Evolutionary conservation across 2,329 filamentous ascomycete genomes (phyloP).

Genomic region (Venturia nashicola): DNA sequence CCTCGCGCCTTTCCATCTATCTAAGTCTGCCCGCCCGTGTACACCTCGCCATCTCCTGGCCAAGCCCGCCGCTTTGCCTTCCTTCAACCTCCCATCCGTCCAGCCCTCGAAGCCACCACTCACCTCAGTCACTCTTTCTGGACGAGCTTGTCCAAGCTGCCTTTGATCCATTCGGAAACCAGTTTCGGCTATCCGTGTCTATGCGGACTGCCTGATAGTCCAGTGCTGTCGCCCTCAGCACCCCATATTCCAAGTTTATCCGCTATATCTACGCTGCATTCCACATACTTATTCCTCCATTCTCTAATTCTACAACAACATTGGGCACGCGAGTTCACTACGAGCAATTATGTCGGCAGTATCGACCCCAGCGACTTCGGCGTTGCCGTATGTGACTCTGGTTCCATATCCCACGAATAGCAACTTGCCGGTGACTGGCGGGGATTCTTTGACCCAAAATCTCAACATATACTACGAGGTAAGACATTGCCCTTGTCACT

Average conservation of each 20-base stretch:
- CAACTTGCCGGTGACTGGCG: constrained; percentile 50
- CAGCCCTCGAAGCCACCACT: neutral
- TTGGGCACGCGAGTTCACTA: neutral
- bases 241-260: too few species aligned
- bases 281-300: neutral
- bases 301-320: neutral
- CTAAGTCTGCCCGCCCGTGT: neutral
- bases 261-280: too few species aligned
- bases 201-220: neutral
- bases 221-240: neutral
- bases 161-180: neutral
- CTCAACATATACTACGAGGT: constrained; percentile 80
- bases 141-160: neutral
- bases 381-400: constrained; percentile 19
- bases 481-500: constrained; percentile 19
- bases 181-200: neutral
- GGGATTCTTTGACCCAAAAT: constrained; percentile 53
- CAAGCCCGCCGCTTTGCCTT: neutral
- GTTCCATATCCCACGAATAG: constrained; percentile 43
- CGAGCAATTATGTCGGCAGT: neutral
- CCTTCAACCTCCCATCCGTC: too few species aligned
- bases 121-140: neutral
- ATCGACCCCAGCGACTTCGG: constrained; percentile 2
- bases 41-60: neutral
- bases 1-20: neutral